phyloP scores from a whole-genome alignment of 1,284 basidiomycete genomes.

The Puccinia sorghi region DNA sequence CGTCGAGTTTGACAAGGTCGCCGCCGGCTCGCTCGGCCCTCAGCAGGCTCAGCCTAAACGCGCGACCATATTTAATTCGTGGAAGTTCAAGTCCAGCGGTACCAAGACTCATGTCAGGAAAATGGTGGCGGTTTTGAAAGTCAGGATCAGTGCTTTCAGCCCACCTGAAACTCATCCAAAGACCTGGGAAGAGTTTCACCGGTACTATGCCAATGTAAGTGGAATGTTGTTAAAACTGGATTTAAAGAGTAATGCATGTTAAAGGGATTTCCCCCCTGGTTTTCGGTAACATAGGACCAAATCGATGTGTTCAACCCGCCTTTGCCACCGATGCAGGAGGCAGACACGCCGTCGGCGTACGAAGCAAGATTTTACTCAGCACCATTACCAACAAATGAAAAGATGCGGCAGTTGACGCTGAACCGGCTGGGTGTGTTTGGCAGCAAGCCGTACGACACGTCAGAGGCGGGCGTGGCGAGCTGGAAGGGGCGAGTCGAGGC shows the following conservation, averaged over 20 bases:
- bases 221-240: neutral
- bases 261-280: neutral
- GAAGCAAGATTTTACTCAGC: slow-evolving; percentile 50
- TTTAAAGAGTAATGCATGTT: neutral
- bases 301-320: slow-evolving; percentile 47
- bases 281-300: slow-evolving; percentile 14
- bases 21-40: too few relatives aligned
- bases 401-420: slow-evolving; percentile 53
- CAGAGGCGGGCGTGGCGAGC: slow-evolving; percentile 9
- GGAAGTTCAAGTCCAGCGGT: slow-evolving; percentile 31
- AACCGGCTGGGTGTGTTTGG: slow-evolving; percentile 54
- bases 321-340: slow-evolving; percentile 33
- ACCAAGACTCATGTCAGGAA: slow-evolving; percentile 33
- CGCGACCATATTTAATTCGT: slow-evolving; percentile 10
- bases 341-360: slow-evolving; percentile 50
- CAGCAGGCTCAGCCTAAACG: neutral
- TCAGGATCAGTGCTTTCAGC: slow-evolving; percentile 52
- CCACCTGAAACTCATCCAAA: slow-evolving; percentile 53
- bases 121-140: slow-evolving; percentile 30
- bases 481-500: slow-evolving; percentile 14
- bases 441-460: slow-evolving; percentile 38
- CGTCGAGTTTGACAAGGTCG: neutral
- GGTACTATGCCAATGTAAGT: slow-evolving; percentile 53
- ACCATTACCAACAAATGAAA: slow-evolving; percentile 52
- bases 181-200: slow-evolving; percentile 54